Evolutionary conservation across 2,329 filamentous ascomycete species (phyloP).

Genomic region (Exophiala calicioides): DNA sequence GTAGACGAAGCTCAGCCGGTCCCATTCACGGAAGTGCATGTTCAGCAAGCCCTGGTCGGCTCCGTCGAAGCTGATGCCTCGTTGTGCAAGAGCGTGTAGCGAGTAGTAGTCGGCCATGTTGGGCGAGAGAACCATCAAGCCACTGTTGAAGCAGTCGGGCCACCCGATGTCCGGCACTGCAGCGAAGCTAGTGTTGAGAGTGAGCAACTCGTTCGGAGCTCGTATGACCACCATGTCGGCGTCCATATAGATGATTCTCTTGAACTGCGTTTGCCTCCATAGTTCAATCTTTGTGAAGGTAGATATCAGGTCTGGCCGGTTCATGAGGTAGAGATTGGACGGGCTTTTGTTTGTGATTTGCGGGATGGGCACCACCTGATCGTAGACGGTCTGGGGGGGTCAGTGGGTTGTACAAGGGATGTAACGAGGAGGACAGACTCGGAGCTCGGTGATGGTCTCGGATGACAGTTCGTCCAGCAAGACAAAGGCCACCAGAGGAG

Average conservation of each 20-base stretch:
- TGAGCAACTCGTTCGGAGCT: conserved; percentile 90
- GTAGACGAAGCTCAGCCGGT: conserved; percentile 90
- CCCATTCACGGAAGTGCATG: conserved; percentile 85
- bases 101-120: conserved; percentile 86
- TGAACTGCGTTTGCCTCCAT: conserved; percentile 88
- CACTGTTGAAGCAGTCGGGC: conserved; percentile 98
- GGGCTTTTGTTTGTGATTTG: conserved; percentile 75
- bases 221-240: conserved; percentile 89
- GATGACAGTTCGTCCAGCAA: conserved; percentile 76
- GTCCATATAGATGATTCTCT: conserved; percentile 91
- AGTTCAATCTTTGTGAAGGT: conserved; percentile 96
- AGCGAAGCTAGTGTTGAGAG: conserved; percentile 61
- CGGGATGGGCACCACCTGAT: conserved; percentile 83
- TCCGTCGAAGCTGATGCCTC: conserved; percentile 91
- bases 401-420: conserved; percentile 27
- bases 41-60: conserved; percentile 95
- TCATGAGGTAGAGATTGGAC: conserved; percentile 87
- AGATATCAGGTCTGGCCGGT: conserved; percentile 82
- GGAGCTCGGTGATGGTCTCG: conserved; percentile 75
- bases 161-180: conserved; percentile 94
- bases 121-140: conserved; percentile 87
- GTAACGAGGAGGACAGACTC: conserved; percentile 53
- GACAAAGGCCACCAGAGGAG: conserved; percentile 81
- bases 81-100: conserved; percentile 77
- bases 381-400: conserved; percentile 68